A percentile compares a stretch with the other conserved stretches of the same genome.
Evolutionary conservation across 805 yeast species (phyloP).

Genomic region (Candida vartiovaarae): DNA sequence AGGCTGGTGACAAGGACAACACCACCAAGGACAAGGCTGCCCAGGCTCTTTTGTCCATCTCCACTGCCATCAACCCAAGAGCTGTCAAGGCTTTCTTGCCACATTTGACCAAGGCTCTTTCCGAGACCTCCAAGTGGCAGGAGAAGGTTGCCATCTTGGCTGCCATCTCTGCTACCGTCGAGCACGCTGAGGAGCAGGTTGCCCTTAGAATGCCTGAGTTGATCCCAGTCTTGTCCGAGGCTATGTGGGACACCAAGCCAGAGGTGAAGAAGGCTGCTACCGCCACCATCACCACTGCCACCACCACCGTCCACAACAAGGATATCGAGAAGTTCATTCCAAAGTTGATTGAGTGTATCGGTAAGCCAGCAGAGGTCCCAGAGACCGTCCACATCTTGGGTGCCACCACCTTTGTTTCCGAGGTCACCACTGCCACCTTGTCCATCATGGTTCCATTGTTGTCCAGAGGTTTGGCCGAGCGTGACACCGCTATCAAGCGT

Average conservation of each 20-base stretch:
- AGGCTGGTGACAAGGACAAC: constrained; percentile 84
- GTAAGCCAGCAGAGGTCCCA: constrained; percentile 84
- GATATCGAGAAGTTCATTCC: constrained; percentile 85
- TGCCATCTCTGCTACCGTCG: constrained; percentile 66
- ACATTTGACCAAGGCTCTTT: constrained; percentile 60
- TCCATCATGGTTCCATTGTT: constrained; percentile 87
- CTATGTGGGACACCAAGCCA: constrained; percentile 93
- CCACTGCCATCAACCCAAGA: constrained; percentile 63
- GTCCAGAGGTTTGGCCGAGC: constrained; percentile 76
- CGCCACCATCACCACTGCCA: constrained; percentile 60
- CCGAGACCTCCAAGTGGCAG: constrained; percentile 89
- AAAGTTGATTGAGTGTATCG: constrained; percentile 77
- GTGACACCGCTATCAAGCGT: constrained; percentile 89
- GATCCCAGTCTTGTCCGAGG: constrained; percentile 80
- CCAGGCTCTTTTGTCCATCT: constrained; percentile 64
- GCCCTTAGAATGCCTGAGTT: constrained; percentile 73
- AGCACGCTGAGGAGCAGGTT: constrained; percentile 77
- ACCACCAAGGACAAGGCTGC: constrained; percentile 81
- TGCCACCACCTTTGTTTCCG: constrained; percentile 95
- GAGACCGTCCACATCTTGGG: constrained; percentile 83
- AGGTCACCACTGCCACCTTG: constrained; percentile 94
- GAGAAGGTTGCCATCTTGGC: constrained; percentile 76
- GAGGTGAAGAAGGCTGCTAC: constrained; percentile 86
- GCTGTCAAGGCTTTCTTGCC: constrained; percentile 63
- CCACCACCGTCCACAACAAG: constrained; percentile 81